Evolutionary conservation across 352 stramenopile species (phyloP), one percentile per base, ranked within the genome.

Genomic region (Halophytophthora polymorphica): DNA sequence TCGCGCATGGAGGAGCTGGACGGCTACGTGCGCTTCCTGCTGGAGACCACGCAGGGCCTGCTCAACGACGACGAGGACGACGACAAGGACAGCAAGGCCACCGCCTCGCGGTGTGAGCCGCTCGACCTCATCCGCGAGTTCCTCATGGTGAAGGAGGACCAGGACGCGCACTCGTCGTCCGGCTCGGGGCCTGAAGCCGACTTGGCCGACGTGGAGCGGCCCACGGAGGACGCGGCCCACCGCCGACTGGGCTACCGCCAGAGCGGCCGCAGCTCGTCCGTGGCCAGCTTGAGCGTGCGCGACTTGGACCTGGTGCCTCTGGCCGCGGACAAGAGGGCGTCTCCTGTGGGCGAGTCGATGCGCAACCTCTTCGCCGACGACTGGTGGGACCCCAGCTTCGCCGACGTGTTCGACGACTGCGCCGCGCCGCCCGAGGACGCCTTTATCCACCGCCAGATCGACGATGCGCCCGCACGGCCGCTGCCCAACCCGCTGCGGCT

Each of bases 1-100:
- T 53, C 62, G 25, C 64, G 79, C 31, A 73, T 88, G 64, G 64
- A 80, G 36, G 66, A 84, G 43, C 64, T 90, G n/a, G 71, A 86
- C 46, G 63, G 59, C 53, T 90, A 85, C 37, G 34, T 90, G 51
- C 72, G 78, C 22, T 69, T 86, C 45, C 58, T 90, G 17, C 69
- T 88, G 28, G 72, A 83, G 56, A 83, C 67, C 0, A 88, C 79
- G 10, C 79, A 85, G 34, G 79, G 79, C 3, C 54, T 90, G 53
- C 44, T 90, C 2, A 64, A 69, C 13, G 77, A 75, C 21, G 67
- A 84, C 28, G 73, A 79, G 11, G 64, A 81, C 17, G 64, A 80
- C 38, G 58, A 78, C 11, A 61, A 77, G 2, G 53, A 56, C 45
- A 64, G 14, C 58, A 42, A n/a, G 56, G 36, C 14, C 53, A 55